Evolutionary conservation across 306 rosid species (phyloP), one percentile per base, ranked within the genome.

Genomic region (Dalbergia cultrata): DNA sequence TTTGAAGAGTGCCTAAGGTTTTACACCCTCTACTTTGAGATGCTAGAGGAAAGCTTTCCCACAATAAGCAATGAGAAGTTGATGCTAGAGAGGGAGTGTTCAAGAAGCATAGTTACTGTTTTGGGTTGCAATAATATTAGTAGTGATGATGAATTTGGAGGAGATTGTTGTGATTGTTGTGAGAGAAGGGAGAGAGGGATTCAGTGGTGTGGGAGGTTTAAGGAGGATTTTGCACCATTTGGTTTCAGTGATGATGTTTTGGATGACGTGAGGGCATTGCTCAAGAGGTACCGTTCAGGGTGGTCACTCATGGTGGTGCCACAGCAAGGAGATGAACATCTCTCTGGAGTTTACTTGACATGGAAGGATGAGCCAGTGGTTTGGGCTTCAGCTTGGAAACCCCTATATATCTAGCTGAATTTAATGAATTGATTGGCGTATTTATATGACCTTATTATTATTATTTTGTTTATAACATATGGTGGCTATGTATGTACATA

Each of bases 381-480:
- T 35, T 93, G 98, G 98, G 91, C 93, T 43, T 93, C 98, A 70
- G 85, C 90, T 49, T 93, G 98, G 98, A 93, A 93, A 87, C 95
- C 95, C 93, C 88, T 87, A 92, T 52, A 6, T 58, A 0, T 0
- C 13, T 45, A 0, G 47, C 26, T 59, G 18, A 31, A 63, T 0
- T 41, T 77, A 37, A 5, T 52, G 37, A 22, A 22, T 22, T 22
- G 26, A 22, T 22, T 22, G 26, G 26, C 26, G 26, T 22, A 22
- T 0, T 22, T 62, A 50, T 47, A n/a, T 70, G 0, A 22, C 26
- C 26, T 22, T 33, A 7, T 57, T 3, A 11, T 19, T 43, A 63
- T 4, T 12, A 18, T 62, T 54, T 54, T n/a, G 19, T 53, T 56
- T 67, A 35, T 67, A 44, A 19, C 3, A 21, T 71, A 31, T 52